phyloP scores from a whole-genome alignment of 257 asterid species.

The Plantago elongata region DNA sequence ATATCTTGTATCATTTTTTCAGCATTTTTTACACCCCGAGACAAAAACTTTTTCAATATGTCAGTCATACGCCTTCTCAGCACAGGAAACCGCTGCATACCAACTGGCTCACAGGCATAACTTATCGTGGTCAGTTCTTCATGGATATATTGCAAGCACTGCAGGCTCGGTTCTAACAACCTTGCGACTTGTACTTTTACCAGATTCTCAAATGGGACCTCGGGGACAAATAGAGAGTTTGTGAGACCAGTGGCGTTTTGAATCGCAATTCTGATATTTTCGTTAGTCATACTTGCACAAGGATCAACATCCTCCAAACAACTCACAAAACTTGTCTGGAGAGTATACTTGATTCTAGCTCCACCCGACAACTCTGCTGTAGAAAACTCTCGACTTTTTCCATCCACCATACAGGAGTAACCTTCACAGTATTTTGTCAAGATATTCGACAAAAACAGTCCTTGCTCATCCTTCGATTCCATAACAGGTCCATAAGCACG shows the following conservation, averaged over 20 bases:
- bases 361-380: constrained; percentile 60
- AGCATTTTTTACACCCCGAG: constrained; percentile 50
- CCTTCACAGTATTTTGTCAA: constrained; percentile 58
- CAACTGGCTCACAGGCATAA: constrained; percentile 21
- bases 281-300: constrained; percentile 52
- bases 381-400: constrained; percentile 56
- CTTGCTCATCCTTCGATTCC: constrained; percentile 60
- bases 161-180: constrained; percentile 56
- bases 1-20: constrained; percentile 48
- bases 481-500: constrained; percentile 54
- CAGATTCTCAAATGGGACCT: constrained; percentile 61
- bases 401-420: constrained; percentile 58
- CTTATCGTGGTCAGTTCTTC: constrained; percentile 46
- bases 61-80: constrained; percentile 53
- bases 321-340: constrained; percentile 52
- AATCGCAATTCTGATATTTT: constrained; percentile 55
- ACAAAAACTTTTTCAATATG: constrained; percentile 38
- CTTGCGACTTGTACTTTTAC: constrained; percentile 51
- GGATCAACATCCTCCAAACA: constrained; percentile 68
- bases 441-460: constrained; percentile 47
- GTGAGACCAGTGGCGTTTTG: constrained; percentile 57
- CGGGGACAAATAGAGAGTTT: constrained; percentile 58
- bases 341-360: constrained; percentile 58
- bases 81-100: constrained; percentile 52
- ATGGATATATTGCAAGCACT: constrained; percentile 43